Conservation (phyloP, 2,329 filamentous ascomycete species). For the Epicoccum sorghinum region DNA sequence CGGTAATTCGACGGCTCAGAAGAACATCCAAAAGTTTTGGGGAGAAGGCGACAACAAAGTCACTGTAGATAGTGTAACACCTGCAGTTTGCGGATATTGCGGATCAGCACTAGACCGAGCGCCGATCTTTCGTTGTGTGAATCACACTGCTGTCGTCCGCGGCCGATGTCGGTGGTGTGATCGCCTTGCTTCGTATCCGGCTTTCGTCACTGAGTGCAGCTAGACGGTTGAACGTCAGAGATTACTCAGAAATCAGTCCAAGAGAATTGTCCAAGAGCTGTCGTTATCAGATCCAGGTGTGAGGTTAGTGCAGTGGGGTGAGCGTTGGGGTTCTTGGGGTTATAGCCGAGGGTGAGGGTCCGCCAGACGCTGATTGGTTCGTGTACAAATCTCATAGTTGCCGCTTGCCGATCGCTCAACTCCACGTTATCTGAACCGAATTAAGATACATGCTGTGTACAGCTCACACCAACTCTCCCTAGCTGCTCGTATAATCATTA, state of each 20-base stretch:
- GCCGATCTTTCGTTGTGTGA: slow-evolving; percentile 9
- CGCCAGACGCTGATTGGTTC: slow-evolving; percentile 3
- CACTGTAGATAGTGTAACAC: neutral
- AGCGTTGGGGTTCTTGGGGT: slow-evolving; percentile 1
- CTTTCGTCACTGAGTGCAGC: neutral
- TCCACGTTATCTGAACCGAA: neutral
- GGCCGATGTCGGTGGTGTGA: slow-evolving; percentile 19
- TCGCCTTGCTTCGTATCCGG: neutral
- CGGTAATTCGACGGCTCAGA: too few species aligned
- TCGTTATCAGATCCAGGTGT: neutral
- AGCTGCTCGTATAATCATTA: slow-evolving; percentile 7
- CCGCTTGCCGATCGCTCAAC: slow-evolving; percentile 5
- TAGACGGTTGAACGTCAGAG: neutral
- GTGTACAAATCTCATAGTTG: neutral
- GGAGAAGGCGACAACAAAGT: neutral
- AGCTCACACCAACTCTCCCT: neutral
- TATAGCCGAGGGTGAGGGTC: slow-evolving; percentile 11
- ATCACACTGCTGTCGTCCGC: slow-evolving; percentile 17
- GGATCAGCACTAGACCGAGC: slow-evolving; percentile 3
- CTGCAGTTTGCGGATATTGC: too few species aligned
- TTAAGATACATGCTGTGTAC: too few species aligned
- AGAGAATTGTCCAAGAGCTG: too few species aligned
- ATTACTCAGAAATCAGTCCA: too few species aligned
- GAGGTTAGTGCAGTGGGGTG: slow-evolving; percentile 11
- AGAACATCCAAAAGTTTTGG: neutral